Evolutionary conservation across 2,329 filamentous ascomycete genomes (phyloP).

Genomic region (Cladosporium cucumerinum): DNA sequence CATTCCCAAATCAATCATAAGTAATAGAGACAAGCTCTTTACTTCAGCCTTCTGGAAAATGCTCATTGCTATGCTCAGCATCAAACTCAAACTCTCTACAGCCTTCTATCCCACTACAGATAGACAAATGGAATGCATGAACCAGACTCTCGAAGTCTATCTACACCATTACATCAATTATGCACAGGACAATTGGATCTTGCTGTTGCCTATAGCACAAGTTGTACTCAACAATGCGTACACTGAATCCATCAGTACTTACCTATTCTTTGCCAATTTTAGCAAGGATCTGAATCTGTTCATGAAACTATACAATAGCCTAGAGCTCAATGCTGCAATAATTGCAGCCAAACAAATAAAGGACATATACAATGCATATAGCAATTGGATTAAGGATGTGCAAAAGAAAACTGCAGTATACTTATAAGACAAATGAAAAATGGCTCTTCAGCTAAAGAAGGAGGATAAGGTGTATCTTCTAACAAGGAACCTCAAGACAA

Average conservation of each 20-base stretch:
- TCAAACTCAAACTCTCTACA: conserved; percentile 7
- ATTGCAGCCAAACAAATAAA: neutral
- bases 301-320: neutral
- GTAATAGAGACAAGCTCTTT: conserved; percentile 13
- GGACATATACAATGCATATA: neutral
- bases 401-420: neutral
- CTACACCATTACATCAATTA: conserved; percentile 6
- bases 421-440: conserved; percentile 9
- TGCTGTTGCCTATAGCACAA: neutral
- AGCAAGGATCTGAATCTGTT: conserved; percentile 7
- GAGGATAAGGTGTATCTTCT: conserved; percentile 24
- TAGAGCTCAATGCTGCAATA: neutral
- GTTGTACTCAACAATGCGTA: neutral
- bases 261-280: conserved; percentile 22
- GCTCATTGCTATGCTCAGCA: neutral
- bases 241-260: neutral
- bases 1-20: conserved; percentile 6
- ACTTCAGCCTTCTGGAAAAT: conserved; percentile 12
- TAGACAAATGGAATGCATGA: conserved; percentile 5
- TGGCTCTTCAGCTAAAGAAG: conserved; percentile 18
- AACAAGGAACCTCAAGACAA: conserved; percentile 17
- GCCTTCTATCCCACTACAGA: conserved; percentile 3
- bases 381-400: neutral
- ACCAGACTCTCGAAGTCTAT: conserved; percentile 9
- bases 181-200: neutral